These are phyloP conservation scores for Pezicula neosporulosa DNA, from an alignment of 2,329 filamentous ascomycete genomes.

Conservation along the genomic window DNA sequence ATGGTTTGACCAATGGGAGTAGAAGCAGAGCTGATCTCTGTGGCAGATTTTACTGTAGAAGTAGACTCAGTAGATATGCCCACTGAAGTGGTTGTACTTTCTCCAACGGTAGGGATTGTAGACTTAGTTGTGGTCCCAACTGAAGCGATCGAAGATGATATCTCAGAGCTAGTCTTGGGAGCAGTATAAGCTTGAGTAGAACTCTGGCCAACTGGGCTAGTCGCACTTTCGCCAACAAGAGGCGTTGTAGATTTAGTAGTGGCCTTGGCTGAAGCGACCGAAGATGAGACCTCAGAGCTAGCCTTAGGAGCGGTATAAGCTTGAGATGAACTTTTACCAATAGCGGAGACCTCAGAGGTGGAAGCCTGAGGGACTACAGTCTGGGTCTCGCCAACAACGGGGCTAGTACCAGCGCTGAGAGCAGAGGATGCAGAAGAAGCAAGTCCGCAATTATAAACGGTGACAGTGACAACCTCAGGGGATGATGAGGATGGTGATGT, in stretches of 20 bases:
- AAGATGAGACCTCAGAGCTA: neutral
- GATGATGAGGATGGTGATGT: no score
- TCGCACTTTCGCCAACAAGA: neutral
- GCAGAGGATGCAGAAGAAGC: neutral
- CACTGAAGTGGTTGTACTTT: neutral
- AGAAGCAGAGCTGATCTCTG: neutral
- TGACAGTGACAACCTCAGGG: constrained; percentile 3
- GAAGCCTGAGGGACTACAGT: neutral
- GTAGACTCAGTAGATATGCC: neutral
- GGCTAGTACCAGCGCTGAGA: neutral
- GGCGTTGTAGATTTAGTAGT: neutral
- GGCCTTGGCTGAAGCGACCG: neutral
- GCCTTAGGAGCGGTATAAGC: neutral
- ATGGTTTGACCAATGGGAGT: neutral
- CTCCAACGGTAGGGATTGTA: neutral
- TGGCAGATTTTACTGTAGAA: neutral
- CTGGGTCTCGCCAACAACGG: neutral
- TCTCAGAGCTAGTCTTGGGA: no score
- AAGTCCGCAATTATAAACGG: constrained; percentile 8
- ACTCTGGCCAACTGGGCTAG: neutral
- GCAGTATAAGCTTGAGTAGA: no score
- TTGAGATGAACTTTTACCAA: no score
- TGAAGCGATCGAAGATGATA: neutral
- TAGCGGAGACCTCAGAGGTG: no score
- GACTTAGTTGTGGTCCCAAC: neutral